Conservation (phyloP, 306 rosid species). For the Vigna angularis region DNA sequence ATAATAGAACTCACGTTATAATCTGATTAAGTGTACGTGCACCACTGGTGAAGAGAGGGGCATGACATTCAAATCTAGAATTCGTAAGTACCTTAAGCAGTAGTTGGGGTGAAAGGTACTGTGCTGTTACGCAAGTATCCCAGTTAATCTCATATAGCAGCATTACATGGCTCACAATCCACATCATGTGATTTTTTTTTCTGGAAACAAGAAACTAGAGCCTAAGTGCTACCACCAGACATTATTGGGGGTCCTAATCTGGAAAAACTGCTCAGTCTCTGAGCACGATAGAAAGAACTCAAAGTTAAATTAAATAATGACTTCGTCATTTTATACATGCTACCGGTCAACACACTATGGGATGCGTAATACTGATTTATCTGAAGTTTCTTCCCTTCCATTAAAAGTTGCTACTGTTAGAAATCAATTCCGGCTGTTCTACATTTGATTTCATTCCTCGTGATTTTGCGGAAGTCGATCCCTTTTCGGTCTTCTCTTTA, state of each 20-base stretch:
- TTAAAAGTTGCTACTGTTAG: conserved; percentile 35
- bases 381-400: conserved; percentile 37
- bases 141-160: conserved; percentile 28
- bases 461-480: conserved; percentile 32
- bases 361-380: conserved; percentile 39
- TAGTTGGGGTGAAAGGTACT: not conserved
- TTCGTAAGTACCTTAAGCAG: not conserved
- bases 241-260: conserved; percentile 41
- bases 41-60: not conserved
- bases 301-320: conserved; percentile 34
- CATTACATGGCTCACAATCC: conserved; percentile 28
- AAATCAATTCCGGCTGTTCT: conserved; percentile 37
- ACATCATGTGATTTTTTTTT: not conserved
- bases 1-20: not conserved
- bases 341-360: conserved; percentile 38
- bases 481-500: conserved; percentile 48
- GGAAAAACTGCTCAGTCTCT: conserved; percentile 41
- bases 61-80: conserved; percentile 7
- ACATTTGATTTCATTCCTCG: conserved; percentile 15
- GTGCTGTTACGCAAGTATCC: not conserved
- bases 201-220: conserved; percentile 31
- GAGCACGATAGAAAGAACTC: conserved; percentile 39
- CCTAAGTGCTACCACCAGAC: conserved; percentile 36
- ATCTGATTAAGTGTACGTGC: not conserved
- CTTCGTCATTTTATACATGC: conserved; percentile 41